Base-by-base conservation (phyloP, 2,329 filamentous ascomycete species). In the Cephalotrichum gorgonifer region DNA sequence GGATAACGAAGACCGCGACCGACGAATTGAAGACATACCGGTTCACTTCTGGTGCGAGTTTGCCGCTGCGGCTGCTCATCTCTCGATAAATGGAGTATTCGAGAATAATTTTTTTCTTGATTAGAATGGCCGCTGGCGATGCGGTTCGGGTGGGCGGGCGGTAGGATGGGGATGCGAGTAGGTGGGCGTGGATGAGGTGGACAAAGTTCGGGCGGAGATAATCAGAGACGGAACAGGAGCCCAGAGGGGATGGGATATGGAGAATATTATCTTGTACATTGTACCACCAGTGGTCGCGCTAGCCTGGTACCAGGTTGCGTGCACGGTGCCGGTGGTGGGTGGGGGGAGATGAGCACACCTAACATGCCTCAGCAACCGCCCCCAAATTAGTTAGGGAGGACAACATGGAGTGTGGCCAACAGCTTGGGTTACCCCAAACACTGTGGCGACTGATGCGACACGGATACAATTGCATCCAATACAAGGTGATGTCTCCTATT, bases 41-140 rank as follows among this genome's bases (percentile, higher is more conserved):
- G 79, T 97, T 97, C 76, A 96, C 90, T 86, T 98, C 93, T 73
- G 93, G 90, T 75, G 90, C 90, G 79, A 97, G 86, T 82, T 96
- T 97, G 74, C 84, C 85, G 76, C 82, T 83, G 75, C 88, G 86
- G 88, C 84, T 94, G 88, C 85, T 94, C 88, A 95, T 95, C 83
- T 82, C 85, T 89, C 81, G 77, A 73, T 71, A 68, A 63, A 55
- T 48, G 49, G 44, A n/a, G 33, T 39, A 41, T 41, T 26, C n/a
- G 43, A 27, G 64, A 62, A 66, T n/a, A 20, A 62, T 61, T 64
- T 59, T 52, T 46, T 39, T 9, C 17, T 41, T 25, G 22, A 14
- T n/a, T 26, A 7, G 41, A 44, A 44, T 50, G 43, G 48, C 48
- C 47, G 51, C 49, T 45, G 47, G 43, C 43, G 44, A 45, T 43